Base-by-base conservation (phyloP, 495 filamentous ascomycete genomes). In the Staphylotrichum longicolle region DNA sequence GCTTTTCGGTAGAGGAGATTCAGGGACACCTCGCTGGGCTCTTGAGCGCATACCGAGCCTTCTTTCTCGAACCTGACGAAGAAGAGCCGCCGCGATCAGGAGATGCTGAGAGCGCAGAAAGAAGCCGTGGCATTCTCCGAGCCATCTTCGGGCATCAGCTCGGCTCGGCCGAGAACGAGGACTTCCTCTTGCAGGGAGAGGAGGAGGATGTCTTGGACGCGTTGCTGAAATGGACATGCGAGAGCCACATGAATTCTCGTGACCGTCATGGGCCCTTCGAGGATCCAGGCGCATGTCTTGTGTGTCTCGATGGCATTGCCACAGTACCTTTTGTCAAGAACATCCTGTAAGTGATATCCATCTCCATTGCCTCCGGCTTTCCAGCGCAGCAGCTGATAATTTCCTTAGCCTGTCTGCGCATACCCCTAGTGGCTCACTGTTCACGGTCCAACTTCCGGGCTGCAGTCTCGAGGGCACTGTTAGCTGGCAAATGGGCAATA, bases 1-100 rank as follows among this genome's bases (percentile, higher is more conserved):
- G 53, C 42, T 68, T 66, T 51, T 58, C 67, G 5, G 67, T 66
- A 40, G 61, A 57, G 11, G 69, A 73, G n/a, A 63, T 73, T 32
- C 65, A 68, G 33, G 40, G 61, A 8, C 59, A 68, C n/a, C 47
- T 73, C 7, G 65, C 63, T 3, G 45, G 54, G 27, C 67, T 72
- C 12, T 54, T 73, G 20, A 34, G 15, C 27, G 62, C 63, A 10
- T 73, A 70, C 53, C 69, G 69, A n/a, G 47, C 49, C 3, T 68
- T 69, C 35, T 60, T 68, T 15, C 54, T 59, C n/a, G 65, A 59
- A 4, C 50, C 54, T 3, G 62, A 61, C 41, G 46, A 40, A 15
- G 40, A 20, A 20, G 50, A 52, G 7, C 33, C 15, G 40, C 40
- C 41, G 50, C 20, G 11, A 39, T 27, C 33, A 1, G 10, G 54